phyloP scores from a whole-genome alignment of 2,329 filamentous ascomycete genomes.

The Nemania sp. region DNA sequence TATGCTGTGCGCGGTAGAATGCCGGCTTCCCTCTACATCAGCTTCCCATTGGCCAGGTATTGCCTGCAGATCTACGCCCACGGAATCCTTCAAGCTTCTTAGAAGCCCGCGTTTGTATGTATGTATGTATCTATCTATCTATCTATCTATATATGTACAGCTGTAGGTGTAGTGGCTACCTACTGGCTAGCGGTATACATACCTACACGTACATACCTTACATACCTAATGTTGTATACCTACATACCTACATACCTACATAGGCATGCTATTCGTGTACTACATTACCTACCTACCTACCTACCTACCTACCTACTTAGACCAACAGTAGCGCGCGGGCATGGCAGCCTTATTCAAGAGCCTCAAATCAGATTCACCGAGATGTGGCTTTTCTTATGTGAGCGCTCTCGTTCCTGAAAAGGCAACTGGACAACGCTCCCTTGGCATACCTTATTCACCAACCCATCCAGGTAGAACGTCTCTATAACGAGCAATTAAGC shows the following conservation, averaged over 20 bases:
- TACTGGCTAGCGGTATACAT: too few relatives aligned
- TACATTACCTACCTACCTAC: not conserved
- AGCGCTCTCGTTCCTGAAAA: slow-evolving; percentile 27
- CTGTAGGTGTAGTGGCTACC: too few relatives aligned
- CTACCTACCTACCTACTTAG: not conserved
- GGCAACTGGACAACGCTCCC: slow-evolving; percentile 27
- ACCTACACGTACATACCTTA: too few relatives aligned
- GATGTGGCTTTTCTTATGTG: slow-evolving; percentile 9
- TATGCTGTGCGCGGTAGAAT: not conserved
- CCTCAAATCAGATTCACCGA: slow-evolving; percentile 28
- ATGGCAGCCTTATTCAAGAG: slow-evolving; percentile 32
- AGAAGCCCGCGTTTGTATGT: slow-evolving; percentile 12
- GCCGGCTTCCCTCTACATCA: not conserved
- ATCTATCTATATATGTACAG: not conserved
- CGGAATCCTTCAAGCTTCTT: slow-evolving; percentile 14
- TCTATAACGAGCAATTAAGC: slow-evolving; percentile 27
- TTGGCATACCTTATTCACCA: slow-evolving; percentile 31
- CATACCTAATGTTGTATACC: too few relatives aligned
- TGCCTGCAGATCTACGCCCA: slow-evolving; percentile 15
- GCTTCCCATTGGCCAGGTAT: slow-evolving; percentile 31
- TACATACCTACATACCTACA: too few relatives aligned
- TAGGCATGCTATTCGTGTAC: not conserved
- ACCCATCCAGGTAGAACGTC: slow-evolving; percentile 22
- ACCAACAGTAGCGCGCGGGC: slow-evolving; percentile 11
- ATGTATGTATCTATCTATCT: not conserved